Conservation (phyloP, 2,329 filamentous ascomycete species). For the Aspergillus neoniger region DNA sequence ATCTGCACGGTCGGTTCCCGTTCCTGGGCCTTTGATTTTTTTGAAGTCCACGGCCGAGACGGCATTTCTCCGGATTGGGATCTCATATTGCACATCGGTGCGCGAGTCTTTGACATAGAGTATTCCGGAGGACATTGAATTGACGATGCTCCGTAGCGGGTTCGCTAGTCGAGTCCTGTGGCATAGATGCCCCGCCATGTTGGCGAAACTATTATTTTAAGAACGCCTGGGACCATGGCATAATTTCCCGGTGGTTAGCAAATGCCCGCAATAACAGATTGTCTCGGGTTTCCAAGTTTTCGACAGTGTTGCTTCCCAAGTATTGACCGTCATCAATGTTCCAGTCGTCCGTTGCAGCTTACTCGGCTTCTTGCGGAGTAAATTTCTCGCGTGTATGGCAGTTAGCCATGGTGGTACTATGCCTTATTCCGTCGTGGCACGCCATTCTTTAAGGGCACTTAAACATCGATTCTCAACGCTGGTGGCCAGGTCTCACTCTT, state of each 20-base stretch:
- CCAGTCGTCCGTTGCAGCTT: background rate
- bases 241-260: background rate
- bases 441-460: no score
- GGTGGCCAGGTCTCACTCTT: background rate
- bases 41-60: slow-evolving; percentile 32
- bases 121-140: slow-evolving; percentile 21
- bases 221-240: no score
- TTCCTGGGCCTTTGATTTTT: slow-evolving; percentile 25
- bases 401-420: background rate
- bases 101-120: slow-evolving; percentile 32
- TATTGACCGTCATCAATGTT: no score
- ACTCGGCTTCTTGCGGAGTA: background rate
- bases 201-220: no score
- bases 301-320: no score
- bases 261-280: no score
- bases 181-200: no score
- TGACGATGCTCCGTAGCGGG: background rate
- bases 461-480: no score
- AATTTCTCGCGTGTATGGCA: background rate
- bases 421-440: background rate
- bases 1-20: slow-evolving; percentile 23
- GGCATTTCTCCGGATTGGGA: slow-evolving; percentile 33
- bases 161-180: no score
- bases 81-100: slow-evolving; percentile 29
- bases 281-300: no score